Evolutionary conservation across 2,329 filamentous ascomycete species (phyloP).

Genomic region (Parasarocladium wereldwijsianum): DNA sequence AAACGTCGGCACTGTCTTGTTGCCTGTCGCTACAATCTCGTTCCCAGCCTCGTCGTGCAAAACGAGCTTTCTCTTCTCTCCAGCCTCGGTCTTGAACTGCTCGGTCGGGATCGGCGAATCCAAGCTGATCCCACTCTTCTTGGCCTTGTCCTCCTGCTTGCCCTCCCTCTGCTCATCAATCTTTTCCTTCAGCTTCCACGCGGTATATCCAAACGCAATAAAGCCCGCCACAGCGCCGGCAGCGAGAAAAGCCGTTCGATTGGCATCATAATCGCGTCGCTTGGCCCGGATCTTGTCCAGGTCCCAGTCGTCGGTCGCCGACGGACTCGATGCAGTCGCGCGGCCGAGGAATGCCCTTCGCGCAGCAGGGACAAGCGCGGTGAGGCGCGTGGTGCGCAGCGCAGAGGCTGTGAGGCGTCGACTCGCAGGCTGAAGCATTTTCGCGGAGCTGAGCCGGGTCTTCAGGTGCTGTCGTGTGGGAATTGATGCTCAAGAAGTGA

Average conservation of each 20-base stretch:
- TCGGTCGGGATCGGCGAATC: slow-evolving; percentile 24
- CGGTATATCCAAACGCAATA: slow-evolving; percentile 34
- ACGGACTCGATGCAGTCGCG: slow-evolving; percentile 7
- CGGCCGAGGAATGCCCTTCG: slow-evolving; percentile 1
- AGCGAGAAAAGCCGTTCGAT: slow-evolving; percentile 35
- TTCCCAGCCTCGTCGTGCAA: slow-evolving; percentile 53
- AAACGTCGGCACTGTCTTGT: slow-evolving; percentile 65
- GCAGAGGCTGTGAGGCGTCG: not conserved
- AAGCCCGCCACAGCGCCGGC: slow-evolving; percentile 34
- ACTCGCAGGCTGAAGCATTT: not conserved
- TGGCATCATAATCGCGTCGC: slow-evolving; percentile 33
- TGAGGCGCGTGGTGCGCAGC: not conserved
- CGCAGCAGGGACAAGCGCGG: not conserved
- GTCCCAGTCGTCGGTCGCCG: slow-evolving; percentile 33
- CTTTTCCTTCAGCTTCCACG: slow-evolving; percentile 33
- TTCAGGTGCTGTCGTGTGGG: too few relatives aligned
- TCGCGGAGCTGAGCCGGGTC: not conserved
- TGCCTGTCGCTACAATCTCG: slow-evolving; percentile 69
- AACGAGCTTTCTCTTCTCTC: slow-evolving; percentile 40
- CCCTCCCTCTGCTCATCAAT: slow-evolving; percentile 17
- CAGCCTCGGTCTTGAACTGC: slow-evolving; percentile 32
- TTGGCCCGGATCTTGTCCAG: slow-evolving; percentile 30
- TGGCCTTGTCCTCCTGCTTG: slow-evolving; percentile 6
- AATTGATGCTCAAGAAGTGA: too few relatives aligned
- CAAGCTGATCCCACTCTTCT: slow-evolving; percentile 23